Base-by-base conservation (phyloP, 495 filamentous ascomycete species). In the Daldinia caldariorum region DNA sequence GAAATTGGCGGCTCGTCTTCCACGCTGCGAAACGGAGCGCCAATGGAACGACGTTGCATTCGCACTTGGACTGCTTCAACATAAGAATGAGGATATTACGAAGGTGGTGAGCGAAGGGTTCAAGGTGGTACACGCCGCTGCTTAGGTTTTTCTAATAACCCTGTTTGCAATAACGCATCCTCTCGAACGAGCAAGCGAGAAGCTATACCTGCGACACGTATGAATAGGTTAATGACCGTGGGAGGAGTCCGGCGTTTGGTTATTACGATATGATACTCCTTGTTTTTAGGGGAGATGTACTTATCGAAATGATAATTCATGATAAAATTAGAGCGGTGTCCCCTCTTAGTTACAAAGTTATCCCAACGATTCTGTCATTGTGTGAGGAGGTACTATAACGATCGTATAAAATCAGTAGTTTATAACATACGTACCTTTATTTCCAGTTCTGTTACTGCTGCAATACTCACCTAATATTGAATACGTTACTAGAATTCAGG, bases 31-130 rank as follows among this genome's bases (percentile, higher is more conserved):
- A 74, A 94, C 84, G 12, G 94, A 99, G 79, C 85, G 93, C 54
- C 94, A 97, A 73, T 99, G 96, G 96, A 95, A 91, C 73, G 96
- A 99, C 80, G 93, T 97, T 38, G 91, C 94, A 9, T 99, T 92
- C 82, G 92, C 93, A 3, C 77, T 99, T 22, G 92, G 91, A 26
- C 77, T 97, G 62, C 80, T 98, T 50, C 94, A 92, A 71, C 96
- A 98, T 74, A 99, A 97, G 84, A 97, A 97, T 69, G 96, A 99
- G 79, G 95, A 98, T 14, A 98, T 99, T 58, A 84, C 86, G 38
- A 97, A 96, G 83, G 80, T 89, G 16, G 84, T 99, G 12, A 81
- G 82, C 18, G 91, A 90, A 64, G 96, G 96, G 10, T 98, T 95
- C 80, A 92, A 91, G 79, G 83, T 97, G 26, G 89, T 97, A 31